Evolutionary conservation across 331 rosid species (phyloP).

Genomic region (Rosa hybrid): DNA sequence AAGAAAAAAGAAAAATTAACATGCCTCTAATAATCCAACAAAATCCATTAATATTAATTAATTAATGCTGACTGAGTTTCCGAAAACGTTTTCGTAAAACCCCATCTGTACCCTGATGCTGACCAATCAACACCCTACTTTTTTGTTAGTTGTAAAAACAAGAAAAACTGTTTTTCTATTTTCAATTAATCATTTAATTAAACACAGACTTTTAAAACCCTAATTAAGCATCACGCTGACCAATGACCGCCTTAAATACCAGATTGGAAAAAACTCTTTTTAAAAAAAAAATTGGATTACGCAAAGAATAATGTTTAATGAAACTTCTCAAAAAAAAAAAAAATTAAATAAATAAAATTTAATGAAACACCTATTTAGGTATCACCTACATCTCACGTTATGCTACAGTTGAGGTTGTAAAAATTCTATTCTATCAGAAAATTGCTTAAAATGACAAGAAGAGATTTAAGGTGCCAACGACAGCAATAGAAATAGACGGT

Average conservation of each 20-base stretch:
- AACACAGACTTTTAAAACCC: not conserved
- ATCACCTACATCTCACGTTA: no score
- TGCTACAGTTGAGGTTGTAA: no score
- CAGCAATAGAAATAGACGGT: no score
- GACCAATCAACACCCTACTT: conserved; percentile 30
- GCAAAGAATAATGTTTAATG: no score
- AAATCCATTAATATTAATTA: conserved; percentile 15
- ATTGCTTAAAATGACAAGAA: no score
- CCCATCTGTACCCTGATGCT: conserved; percentile 19
- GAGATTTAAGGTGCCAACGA: no score
- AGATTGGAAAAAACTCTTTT: no score
- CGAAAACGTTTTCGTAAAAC: not conserved
- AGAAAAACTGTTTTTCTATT: not conserved
- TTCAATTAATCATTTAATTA: not conserved
- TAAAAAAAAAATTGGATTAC: no score
- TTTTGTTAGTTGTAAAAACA: not conserved
- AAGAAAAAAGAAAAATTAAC: not conserved
- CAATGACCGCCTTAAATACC: not conserved
- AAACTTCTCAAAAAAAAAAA: no score
- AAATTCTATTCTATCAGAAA: no score
- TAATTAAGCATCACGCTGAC: conserved; percentile 24
- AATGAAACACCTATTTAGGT: no score
- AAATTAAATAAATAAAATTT: no score
- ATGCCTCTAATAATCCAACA: conserved; percentile 11
- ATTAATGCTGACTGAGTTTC: conserved; percentile 29